Conservation (phyloP, 306 rosid genomes). For the Prinsepia uniflora region DNA sequence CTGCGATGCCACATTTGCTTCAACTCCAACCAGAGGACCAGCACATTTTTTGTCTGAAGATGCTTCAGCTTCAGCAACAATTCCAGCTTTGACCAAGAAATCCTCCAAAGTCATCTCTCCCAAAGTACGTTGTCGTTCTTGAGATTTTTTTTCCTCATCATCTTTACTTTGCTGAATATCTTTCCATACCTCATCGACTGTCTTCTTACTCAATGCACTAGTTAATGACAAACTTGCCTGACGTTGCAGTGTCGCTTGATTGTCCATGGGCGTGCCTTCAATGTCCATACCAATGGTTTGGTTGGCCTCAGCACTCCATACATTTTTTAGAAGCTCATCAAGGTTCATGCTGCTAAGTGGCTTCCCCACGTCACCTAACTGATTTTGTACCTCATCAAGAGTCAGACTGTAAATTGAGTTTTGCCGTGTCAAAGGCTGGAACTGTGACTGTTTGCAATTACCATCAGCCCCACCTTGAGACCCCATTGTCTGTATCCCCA, state of each 20-base stretch:
- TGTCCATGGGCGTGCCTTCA: constrained; percentile 40
- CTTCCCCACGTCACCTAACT: constrained; percentile 85
- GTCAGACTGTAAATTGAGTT: constrained; percentile 83
- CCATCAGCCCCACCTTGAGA: constrained; percentile 69
- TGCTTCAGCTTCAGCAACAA: constrained; percentile 57
- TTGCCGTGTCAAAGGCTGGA: constrained; percentile 60
- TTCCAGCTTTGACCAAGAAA: constrained; percentile 90
- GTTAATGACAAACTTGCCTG: constrained; percentile 75
- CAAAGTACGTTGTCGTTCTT: constrained; percentile 63
- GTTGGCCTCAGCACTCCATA: constrained; percentile 81
- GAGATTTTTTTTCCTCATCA: constrained; percentile 43
- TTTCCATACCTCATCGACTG: constrained; percentile 96
- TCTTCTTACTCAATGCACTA: constrained; percentile 67
- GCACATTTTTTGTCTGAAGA: constrained; percentile 38
- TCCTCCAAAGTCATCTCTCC: constrained; percentile 99
- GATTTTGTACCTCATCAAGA: constrained; percentile 87
- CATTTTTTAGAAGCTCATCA: constrained; percentile 89
- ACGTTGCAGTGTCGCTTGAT: constrained; percentile 51
- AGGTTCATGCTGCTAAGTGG: constrained; percentile 94
- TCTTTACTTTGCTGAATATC: constrained; percentile 76
- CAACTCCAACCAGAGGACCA: constrained; percentile 38
- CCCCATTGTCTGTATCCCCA: constrained; percentile 72
- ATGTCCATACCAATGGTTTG: constrained; percentile 46
- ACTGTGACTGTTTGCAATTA: constrained; percentile 60
- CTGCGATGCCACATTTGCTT: constrained; percentile 46